Base-by-base conservation (phyloP, 768 basidiomycete genomes). In the Lentinula guzmanii region DNA sequence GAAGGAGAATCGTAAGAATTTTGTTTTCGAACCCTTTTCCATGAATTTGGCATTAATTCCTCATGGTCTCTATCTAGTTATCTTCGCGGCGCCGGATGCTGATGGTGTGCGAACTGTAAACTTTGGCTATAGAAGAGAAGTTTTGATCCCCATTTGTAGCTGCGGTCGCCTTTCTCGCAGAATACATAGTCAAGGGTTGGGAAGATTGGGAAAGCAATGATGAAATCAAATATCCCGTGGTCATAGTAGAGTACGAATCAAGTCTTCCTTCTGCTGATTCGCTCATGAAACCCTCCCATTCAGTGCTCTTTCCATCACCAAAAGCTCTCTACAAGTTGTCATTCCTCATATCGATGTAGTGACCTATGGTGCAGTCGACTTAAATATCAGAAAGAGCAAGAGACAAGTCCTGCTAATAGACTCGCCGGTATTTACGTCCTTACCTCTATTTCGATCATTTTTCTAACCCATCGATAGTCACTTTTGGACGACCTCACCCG, bases 1-100 rank as follows among this genome's bases (percentile, higher is more conserved):
- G 61, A 63, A 60, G 15, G 68, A 74, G 65, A 79, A 80, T 60
- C 75, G 79, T 79, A 63, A 72, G 64, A 37, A 6, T 28, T 35
- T 37, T 37, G 18, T 15, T 50, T 21, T 58, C 13, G 13, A 8
- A 39, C 13, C 13, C 37, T 39, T 13, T 13, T 39, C 3, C 37
- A 28, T 3, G 28, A 28, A 28, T 28, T 28, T 28, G 37, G 37
- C 37, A 8, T 18, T 1, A 51, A 51, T 28, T 21, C 16, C 34
- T 55, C 18, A 37, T 13, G 16, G 39, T 37, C 37, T 55, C 16
- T 55, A 16, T 39, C 21, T 33, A 56, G 55, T 31, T 18, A 56
- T 56, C 4, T 56, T 56, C 28, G 41, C 55, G 8, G 55, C 55
- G 4, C 41, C 55, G 39, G 15, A 33, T 42, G 31, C 11, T 13